These are phyloP conservation scores for Didymella arachidicola DNA, from an alignment of 2,329 filamentous ascomycete species.

Conservation along the genomic window DNA sequence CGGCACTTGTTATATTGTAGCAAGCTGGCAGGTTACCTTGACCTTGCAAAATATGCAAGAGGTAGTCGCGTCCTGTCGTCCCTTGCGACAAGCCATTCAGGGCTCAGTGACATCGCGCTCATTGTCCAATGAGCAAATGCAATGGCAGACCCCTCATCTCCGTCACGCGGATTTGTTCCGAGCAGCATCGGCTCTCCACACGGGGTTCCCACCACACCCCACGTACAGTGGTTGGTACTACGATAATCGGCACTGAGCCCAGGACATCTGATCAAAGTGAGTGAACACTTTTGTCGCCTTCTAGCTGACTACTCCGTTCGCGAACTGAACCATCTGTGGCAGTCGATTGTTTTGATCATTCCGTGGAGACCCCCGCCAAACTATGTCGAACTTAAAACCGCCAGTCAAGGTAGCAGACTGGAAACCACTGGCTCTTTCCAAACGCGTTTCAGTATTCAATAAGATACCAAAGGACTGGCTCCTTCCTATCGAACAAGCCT, in stretches of 20 bases:
- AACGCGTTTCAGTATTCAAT: slow-evolving; percentile 34
- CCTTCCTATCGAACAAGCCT: slow-evolving; percentile 33
- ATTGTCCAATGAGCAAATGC: neutral
- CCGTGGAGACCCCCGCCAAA: neutral
- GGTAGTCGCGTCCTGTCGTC: neutral
- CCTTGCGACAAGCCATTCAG: too few species aligned
- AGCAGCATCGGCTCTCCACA: slow-evolving; percentile 12
- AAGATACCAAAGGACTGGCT: slow-evolving; percentile 48
- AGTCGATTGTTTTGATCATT: neutral
- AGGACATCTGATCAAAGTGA: neutral
- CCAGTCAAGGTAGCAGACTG: slow-evolving; percentile 33
- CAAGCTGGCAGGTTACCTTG: neutral
- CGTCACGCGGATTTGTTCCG: slow-evolving; percentile 2
- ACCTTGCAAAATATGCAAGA: neutral
- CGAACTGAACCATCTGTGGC: neutral
- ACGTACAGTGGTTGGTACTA: neutral
- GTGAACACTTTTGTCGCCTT: neutral
- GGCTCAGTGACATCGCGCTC: neutral
- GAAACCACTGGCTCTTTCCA: slow-evolving; percentile 41
- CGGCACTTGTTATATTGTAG: neutral
- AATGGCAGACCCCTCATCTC: slow-evolving; percentile 8
- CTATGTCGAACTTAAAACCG: neutral
- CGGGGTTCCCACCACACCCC: slow-evolving; percentile 12
- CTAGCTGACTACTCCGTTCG: neutral
- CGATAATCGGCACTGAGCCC: neutral